Evolutionary conservation across 768 basidiomycete genomes (phyloP), one percentile per base, ranked within the genome.

Genomic region (Flagelloscypha sp.): DNA sequence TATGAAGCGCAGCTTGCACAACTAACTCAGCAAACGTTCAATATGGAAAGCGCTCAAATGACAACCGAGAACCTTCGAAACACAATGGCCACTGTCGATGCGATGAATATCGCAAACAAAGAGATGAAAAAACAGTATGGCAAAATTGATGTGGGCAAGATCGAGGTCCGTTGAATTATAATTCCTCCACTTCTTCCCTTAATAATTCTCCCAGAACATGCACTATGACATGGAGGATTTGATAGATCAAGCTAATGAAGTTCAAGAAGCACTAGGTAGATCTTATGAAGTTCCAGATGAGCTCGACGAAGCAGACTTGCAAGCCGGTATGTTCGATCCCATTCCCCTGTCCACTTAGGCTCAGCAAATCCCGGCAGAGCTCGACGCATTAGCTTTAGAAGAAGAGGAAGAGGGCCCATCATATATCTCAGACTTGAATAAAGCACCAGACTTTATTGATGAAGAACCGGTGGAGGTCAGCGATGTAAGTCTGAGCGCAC

Each of bases 191-290:
- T 19, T 20, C 23, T n/a, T 27, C 12, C 7, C 30, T 12, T 36
- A 22, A 33, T 5, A 16, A 12, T 21, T 13, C n/a, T 23, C 24
- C 2, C 52, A 97, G 93, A 81, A 68, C 49, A 88, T 97, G 52
- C 94, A 99, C 55, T 89, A 84, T 55, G 94, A 99, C 41, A 97
- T 99, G 93, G 92, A 95, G 51, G 95, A 98, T 39, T 56, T 98
- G 43, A 63, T 99, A 40, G 95, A 98, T 51, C 90, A 95, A 55
- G 87, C 92, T 7, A 98, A 97, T 50, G 95, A 99, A 57, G 89
- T 99, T 40, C 94, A 98, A 52, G 95, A 98, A 57, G 77, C 84
- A 15, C 65, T 99, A 16, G 88, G 85, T 12, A 69, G 94, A 43
- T 93, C 90, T 16, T 99, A 99, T 57, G 87, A 83, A 10, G 87